A percentile compares a stretch with the other conserved stretches of the same genome.
Conservation (phyloP, 176 grass and related monocot genomes). For the Elaeis guineensis region DNA sequence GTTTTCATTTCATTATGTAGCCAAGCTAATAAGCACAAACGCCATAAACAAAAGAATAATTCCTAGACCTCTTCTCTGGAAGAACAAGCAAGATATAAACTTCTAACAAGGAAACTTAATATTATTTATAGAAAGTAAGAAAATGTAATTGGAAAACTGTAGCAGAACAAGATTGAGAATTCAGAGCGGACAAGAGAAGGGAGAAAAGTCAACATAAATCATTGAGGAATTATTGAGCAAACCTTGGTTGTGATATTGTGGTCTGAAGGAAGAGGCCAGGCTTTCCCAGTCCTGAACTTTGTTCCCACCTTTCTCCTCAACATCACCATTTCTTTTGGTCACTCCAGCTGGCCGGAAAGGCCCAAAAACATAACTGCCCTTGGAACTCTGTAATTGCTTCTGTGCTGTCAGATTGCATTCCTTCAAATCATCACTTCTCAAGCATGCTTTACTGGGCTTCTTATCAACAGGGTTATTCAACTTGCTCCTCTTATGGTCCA, state of each 20-base stretch:
- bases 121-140: no score
- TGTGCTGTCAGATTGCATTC: conserved; percentile 36
- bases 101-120: no score
- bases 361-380: conserved; percentile 62
- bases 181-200: conserved; percentile 1
- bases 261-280: conserved; percentile 53
- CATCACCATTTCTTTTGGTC: conserved; percentile 30
- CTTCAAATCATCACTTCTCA: conserved; percentile 34
- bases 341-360: conserved; percentile 60
- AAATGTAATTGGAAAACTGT: no score
- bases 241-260: conserved; percentile 90
- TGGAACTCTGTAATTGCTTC: conserved; percentile 29
- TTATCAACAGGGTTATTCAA: conserved; percentile 34
- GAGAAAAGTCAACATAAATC: neutral
- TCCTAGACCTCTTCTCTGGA: no score
- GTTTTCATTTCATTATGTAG: no score
- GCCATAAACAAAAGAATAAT: no score
- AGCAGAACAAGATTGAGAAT: no score
- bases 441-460: conserved; percentile 19
- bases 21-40: no score
- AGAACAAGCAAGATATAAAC: no score
- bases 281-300: conserved; percentile 55
- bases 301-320: conserved; percentile 21
- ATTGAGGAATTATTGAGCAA: neutral
- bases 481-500: conserved; percentile 31